phyloP scores from a whole-genome alignment of 2,329 filamentous ascomycete species.

The Colletotrichum plurivorum region DNA sequence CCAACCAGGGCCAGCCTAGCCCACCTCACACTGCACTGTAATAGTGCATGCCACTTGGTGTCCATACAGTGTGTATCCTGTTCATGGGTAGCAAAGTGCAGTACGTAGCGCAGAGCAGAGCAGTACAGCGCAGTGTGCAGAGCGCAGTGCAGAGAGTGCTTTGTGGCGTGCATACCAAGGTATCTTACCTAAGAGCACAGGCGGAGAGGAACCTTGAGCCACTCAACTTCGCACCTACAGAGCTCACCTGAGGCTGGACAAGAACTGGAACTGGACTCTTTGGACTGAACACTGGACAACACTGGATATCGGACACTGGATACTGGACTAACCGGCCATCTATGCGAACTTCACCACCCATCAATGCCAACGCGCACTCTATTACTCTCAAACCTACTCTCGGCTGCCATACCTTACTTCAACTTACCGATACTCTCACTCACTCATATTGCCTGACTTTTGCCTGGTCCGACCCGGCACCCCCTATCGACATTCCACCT shows the following conservation, averaged over 20 bases:
- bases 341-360: neutral
- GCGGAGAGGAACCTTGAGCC: neutral
- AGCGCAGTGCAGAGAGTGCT: constrained; percentile 6
- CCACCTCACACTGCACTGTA: neutral
- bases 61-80: constrained; percentile 24
- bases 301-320: too few species aligned
- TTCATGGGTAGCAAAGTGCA: constrained; percentile 16
- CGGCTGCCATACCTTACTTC: neutral
- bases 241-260: too few species aligned
- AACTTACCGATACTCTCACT: neutral
- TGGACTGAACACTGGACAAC: too few species aligned
- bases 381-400: neutral
- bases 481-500: too few species aligned
- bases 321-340: too few species aligned
- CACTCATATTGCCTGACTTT: neutral
- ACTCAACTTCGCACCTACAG: too few species aligned
- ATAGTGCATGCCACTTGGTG: constrained; percentile 13
- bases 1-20: constrained; percentile 28
- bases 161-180: neutral
- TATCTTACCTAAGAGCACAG: neutral
- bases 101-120: neutral
- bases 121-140: constrained; percentile 16
- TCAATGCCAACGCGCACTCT: neutral
- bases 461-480: too few species aligned
- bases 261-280: too few species aligned